Conservation (phyloP, 805 yeast genomes). For the Lipomyces japonicus region DNA sequence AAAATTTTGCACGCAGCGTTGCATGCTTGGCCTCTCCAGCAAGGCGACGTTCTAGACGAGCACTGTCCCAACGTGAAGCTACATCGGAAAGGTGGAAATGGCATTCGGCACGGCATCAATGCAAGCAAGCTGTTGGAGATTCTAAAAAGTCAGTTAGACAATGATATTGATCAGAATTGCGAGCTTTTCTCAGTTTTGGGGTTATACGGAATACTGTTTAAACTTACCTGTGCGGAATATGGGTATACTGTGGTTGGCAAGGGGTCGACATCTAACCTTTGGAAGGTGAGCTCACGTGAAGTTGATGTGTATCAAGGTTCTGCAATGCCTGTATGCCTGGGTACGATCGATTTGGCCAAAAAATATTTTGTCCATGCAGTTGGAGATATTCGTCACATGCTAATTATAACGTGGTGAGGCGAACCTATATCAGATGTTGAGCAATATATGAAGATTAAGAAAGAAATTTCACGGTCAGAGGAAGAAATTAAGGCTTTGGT, state of each 20-base stretch:
- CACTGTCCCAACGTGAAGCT: slow-evolving; percentile 1
- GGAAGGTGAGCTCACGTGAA: neutral
- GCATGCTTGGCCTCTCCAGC: slow-evolving; percentile 1
- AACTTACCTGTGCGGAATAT: neutral
- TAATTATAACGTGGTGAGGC: slow-evolving; percentile 1
- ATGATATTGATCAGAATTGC: neutral
- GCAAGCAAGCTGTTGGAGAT: neutral
- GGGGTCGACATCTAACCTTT: neutral
- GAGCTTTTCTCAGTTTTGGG: neutral
- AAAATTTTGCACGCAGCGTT: slow-evolving; percentile 1
- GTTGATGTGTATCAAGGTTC: slow-evolving; percentile 2
- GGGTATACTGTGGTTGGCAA: slow-evolving; percentile 1
- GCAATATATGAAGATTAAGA: neutral
- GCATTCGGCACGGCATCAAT: neutral
- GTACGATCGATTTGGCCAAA: neutral
- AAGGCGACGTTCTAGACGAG: neutral
- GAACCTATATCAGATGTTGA: neutral
- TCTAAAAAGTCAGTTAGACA: neutral
- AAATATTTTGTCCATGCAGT: neutral
- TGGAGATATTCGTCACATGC: neutral
- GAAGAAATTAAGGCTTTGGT: too few relatives aligned
- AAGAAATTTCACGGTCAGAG: too few relatives aligned
- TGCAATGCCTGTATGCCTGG: slow-evolving; percentile 1
- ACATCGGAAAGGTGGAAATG: neutral
- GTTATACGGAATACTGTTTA: neutral